These are phyloP conservation scores for Backusella parvicylindrica DNA, from an alignment of 192 early-diverging fungal genomes.

Conservation along the genomic window DNA sequence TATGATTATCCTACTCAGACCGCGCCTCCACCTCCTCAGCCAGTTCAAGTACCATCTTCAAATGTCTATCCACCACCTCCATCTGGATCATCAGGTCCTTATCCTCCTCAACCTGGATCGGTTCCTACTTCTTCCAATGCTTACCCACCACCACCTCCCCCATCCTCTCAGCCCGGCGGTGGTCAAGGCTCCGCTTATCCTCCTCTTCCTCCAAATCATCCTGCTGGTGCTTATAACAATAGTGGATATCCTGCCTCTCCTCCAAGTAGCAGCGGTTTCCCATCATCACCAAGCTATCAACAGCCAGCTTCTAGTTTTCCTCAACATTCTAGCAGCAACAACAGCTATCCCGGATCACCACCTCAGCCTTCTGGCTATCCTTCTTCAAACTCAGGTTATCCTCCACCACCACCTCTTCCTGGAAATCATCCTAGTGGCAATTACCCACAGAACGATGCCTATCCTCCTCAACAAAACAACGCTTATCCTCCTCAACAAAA, in stretches of 20 bases:
- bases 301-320: background rate
- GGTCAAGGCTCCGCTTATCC: background rate
- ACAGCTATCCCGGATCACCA: background rate
- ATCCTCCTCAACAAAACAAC: background rate
- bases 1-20: conserved; percentile 30
- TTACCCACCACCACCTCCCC: background rate
- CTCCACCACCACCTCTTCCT: conserved; percentile 26
- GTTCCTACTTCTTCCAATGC: background rate
- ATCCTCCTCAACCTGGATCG: conserved; percentile 3
- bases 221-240: background rate
- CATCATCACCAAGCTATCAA: background rate
- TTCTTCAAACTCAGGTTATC: conserved; percentile 19
- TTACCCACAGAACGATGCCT: conserved; percentile 12
- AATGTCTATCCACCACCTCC: conserved; percentile 9
- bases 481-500: conserved; percentile 18
- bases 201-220: background rate
- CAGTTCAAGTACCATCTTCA: background rate
- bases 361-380: background rate
- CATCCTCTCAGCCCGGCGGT: background rate
- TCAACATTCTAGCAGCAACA: background rate
- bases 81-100: background rate
- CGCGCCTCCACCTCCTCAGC: conserved; percentile 27
- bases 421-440: conserved; percentile 28
- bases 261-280: background rate
- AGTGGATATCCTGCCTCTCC: background rate